A percentile compares a stretch with the other conserved stretches of the same genome.
Evolutionary conservation across 331 rosid species (phyloP).

Genomic region (Erythrophleum ivorense): DNA sequence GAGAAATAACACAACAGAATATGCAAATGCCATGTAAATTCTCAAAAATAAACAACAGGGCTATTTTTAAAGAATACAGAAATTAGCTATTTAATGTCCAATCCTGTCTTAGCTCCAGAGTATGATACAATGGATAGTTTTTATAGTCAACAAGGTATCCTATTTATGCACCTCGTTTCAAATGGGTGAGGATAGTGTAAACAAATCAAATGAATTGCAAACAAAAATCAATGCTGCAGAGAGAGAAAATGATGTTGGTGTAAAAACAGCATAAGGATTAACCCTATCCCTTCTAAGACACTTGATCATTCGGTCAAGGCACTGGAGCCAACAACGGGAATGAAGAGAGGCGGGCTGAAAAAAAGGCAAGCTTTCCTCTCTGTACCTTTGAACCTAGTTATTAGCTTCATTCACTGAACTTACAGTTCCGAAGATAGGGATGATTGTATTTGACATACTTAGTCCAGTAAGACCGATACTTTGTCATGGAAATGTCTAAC

Average conservation of each 20-base stretch:
- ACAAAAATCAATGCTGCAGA: conserved; percentile 47
- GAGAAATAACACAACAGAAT: neutral
- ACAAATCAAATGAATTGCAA: conserved; percentile 70
- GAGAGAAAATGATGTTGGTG: conserved; percentile 39
- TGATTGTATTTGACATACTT: conserved; percentile 80
- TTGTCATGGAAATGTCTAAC: conserved; percentile 93
- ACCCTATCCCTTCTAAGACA: conserved; percentile 38
- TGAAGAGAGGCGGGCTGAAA: conserved; percentile 14
- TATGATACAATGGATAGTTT: conserved; percentile 48
- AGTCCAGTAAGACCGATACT: conserved; percentile 84
- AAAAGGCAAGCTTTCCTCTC: conserved; percentile 32
- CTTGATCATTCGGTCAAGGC: conserved; percentile 42
- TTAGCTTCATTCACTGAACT: conserved; percentile 55
- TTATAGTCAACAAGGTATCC: conserved; percentile 59
- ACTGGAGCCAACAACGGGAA: conserved; percentile 35
- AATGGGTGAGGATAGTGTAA: conserved; percentile 53
- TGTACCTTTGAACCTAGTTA: conserved; percentile 16
- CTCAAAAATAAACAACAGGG: conserved; percentile 23
- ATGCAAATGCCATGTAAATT: conserved; percentile 19
- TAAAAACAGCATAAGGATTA: conserved; percentile 25
- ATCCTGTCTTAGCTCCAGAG: conserved; percentile 44
- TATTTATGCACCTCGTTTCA: conserved; percentile 53
- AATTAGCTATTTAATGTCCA: conserved; percentile 46
- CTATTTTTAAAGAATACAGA: conserved; percentile 51
- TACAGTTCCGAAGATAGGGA: conserved; percentile 81